Conservation (phyloP, 495 filamentous ascomycete species). For the Lepidopterella palustris region DNA sequence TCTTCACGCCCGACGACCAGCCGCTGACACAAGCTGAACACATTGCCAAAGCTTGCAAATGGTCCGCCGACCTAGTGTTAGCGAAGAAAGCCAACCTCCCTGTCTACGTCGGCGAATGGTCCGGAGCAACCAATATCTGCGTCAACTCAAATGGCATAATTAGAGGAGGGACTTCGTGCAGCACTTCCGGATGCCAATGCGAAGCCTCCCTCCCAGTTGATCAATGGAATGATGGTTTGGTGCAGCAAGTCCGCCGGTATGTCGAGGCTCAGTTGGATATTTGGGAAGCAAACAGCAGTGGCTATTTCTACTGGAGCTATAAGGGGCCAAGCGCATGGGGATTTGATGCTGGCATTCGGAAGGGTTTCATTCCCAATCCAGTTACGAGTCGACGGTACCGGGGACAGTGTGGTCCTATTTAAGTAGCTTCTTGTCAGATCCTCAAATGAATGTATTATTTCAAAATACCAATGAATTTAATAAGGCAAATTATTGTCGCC, state of each 20-base stretch:
- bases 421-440: background rate
- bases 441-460: background rate
- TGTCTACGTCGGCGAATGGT: constrained; percentile 41
- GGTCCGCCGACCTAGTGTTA: constrained; percentile 23
- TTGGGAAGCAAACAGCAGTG: constrained; percentile 33
- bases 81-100: constrained; percentile 27
- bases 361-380: constrained; percentile 37
- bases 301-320: constrained; percentile 41
- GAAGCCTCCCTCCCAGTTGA: constrained; percentile 21
- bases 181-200: constrained; percentile 32
- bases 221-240: constrained; percentile 35
- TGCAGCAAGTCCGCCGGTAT: constrained; percentile 34
- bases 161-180: constrained; percentile 25
- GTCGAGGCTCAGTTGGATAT: constrained; percentile 42
- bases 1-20: constrained; percentile 34
- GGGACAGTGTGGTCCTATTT: constrained; percentile 27
- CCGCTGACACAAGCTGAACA: constrained; percentile 34
- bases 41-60: constrained; percentile 36
- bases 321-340: constrained; percentile 39
- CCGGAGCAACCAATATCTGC: constrained; percentile 35
- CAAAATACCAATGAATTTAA: no score
- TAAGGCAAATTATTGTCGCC: no score
- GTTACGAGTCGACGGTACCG: constrained; percentile 33
- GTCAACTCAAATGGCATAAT: constrained; percentile 33
- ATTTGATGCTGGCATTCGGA: constrained; percentile 34